Conservation (phyloP, 805 yeast genomes). For the Hanseniaspora taiwanica region DNA sequence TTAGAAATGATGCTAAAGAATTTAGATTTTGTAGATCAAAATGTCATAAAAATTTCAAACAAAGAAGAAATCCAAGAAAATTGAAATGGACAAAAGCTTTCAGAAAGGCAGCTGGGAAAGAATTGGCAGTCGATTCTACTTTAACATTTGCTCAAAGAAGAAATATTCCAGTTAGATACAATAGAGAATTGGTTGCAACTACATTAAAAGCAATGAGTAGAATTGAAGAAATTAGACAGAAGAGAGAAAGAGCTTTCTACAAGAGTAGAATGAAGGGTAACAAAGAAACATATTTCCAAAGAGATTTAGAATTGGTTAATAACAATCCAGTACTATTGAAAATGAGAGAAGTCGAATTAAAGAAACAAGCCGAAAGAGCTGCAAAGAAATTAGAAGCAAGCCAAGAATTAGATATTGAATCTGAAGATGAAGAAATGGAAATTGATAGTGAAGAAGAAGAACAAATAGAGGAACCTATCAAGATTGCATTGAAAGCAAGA, state of each 20-base stretch:
- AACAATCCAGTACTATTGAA: constrained; percentile 78
- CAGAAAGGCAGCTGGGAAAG: constrained; percentile 98
- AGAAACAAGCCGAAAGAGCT: constrained; percentile 58
- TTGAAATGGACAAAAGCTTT: constrained; percentile 98
- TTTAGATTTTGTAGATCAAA: constrained; percentile 95
- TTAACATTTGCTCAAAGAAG: constrained; percentile 94
- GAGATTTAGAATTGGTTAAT: constrained; percentile 82
- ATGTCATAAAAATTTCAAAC: constrained; percentile 94
- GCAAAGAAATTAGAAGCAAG: constrained; percentile 43
- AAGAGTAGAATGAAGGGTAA: constrained; percentile 99
- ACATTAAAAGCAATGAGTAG: constrained; percentile 92
- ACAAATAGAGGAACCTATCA: constrained; percentile 38
- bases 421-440: constrained; percentile 32
- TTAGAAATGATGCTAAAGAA: constrained; percentile 95
- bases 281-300: constrained; percentile 69
- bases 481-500: constrained; percentile 46
- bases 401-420: constrained; percentile 31
- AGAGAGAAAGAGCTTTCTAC: constrained; percentile 96
- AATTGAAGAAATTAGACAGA: constrained; percentile 89
- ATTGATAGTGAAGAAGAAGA: constrained; percentile 36
- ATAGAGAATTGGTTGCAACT: constrained; percentile 88
- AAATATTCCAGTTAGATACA: constrained; percentile 94
- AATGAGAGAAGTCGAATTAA: constrained; percentile 86
- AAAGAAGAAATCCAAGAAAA: constrained; percentile 97
- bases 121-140: constrained; percentile 93